A percentile compares a stretch with the other conserved stretches of the same genome.
Evolutionary conservation across 2,329 filamentous ascomycete species (phyloP).

Genomic region (Neobulgaria alba): DNA sequence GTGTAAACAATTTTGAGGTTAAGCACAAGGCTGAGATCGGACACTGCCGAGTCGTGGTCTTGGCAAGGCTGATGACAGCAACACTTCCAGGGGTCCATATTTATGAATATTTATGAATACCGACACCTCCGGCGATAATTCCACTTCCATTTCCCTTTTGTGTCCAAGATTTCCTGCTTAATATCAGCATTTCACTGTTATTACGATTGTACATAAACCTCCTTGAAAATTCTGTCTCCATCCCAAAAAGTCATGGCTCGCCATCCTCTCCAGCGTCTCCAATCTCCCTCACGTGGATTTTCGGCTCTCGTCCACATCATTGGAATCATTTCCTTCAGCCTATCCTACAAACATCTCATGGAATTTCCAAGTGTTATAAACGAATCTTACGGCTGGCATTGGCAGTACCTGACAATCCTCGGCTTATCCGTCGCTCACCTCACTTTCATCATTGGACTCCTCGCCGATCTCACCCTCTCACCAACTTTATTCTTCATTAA

Average conservation of each 20-base stretch:
- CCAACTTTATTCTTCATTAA: constrained; percentile 54
- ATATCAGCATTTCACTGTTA: too few species aligned
- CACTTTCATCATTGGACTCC: constrained; percentile 52
- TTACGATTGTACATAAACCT: too few species aligned
- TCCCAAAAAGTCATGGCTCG: constrained; percentile 30
- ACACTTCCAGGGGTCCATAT: too few species aligned
- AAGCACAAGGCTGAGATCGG: too few species aligned
- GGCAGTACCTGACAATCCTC: constrained; percentile 61
- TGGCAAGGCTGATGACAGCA: too few species aligned
- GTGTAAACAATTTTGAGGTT: too few species aligned
- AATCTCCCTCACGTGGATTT: constrained; percentile 54
- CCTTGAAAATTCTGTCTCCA: too few species aligned
- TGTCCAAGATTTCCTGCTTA: too few species aligned
- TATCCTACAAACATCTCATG: constrained; percentile 44
- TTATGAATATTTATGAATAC: too few species aligned
- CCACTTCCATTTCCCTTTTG: too few species aligned
- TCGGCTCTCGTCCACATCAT: constrained; percentile 54
- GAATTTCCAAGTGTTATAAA: constrained; percentile 44
- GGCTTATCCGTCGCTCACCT: constrained; percentile 52
- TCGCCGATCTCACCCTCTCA: constrained; percentile 56
- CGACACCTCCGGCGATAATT: too few species aligned
- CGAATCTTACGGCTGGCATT: constrained; percentile 46
- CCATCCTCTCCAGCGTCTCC: constrained; percentile 58
- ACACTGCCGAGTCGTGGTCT: too few species aligned
- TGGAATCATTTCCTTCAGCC: constrained; percentile 44